These are phyloP conservation scores for Paraconiothyrium sp. DNA, from an alignment of 2,329 filamentous ascomycete genomes.

Conservation along the genomic window DNA sequence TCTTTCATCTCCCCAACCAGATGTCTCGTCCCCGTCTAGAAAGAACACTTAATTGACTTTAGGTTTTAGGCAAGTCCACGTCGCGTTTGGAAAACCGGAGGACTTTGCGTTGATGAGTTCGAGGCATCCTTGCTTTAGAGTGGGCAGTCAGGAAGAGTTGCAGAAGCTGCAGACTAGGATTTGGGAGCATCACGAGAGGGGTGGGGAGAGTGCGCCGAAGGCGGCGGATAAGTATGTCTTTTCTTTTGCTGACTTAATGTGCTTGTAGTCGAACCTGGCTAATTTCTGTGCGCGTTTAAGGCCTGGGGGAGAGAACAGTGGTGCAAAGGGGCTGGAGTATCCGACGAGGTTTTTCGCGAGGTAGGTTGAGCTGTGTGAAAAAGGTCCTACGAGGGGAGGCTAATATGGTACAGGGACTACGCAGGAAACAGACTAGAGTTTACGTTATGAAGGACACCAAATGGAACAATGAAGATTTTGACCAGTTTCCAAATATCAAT, in stretches of 20 bases:
- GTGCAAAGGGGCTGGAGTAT: slow-evolving; percentile 65
- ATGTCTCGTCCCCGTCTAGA: no score
- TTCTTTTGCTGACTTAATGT: no score
- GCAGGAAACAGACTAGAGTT: slow-evolving; percentile 54
- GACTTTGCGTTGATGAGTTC: slow-evolving; percentile 42
- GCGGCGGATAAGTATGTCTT: slow-evolving; percentile 58
- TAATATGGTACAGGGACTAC: slow-evolving; percentile 40
- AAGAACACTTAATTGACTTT: background rate
- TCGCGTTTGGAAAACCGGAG: slow-evolving; percentile 57
- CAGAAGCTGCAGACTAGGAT: slow-evolving; percentile 58
- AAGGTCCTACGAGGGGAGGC: background rate
- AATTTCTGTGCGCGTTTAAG: background rate
- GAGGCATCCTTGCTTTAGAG: slow-evolving; percentile 68
- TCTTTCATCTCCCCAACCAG: no score
- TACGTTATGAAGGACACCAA: slow-evolving; percentile 35
- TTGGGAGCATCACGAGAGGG: slow-evolving; percentile 61
- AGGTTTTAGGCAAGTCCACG: slow-evolving; percentile 46
- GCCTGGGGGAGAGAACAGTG: slow-evolving; percentile 58
- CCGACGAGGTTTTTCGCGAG: slow-evolving; percentile 69
- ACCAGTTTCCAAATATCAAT: no score
- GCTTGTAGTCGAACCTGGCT: background rate
- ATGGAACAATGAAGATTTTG: background rate
- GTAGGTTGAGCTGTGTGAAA: background rate
- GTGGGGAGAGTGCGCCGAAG: slow-evolving; percentile 61
- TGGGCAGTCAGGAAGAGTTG: slow-evolving; percentile 61